phyloP scores from a whole-genome alignment of 129 eudicot species.

The Silybum marianum region DNA sequence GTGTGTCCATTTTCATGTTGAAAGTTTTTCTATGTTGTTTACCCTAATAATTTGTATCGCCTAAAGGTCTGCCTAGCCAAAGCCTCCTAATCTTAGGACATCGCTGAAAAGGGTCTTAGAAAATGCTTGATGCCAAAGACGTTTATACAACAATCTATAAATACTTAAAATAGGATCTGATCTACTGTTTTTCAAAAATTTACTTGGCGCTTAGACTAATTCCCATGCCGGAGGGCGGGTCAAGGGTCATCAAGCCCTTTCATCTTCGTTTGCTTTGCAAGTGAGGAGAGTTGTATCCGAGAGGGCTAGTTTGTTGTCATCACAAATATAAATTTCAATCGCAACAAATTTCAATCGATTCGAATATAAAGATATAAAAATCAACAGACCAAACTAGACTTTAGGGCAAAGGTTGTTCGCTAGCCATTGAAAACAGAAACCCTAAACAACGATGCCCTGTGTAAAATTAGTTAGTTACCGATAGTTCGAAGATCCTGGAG shows the following conservation, averaged over 20 bases:
- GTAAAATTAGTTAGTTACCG: conserved; percentile 41
- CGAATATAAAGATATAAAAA: not conserved
- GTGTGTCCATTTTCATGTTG: not conserved
- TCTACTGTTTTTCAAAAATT: not conserved
- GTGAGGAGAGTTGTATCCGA: not conserved
- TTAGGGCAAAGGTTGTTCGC: not conserved
- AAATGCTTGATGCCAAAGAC: not conserved
- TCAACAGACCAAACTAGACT: not conserved
- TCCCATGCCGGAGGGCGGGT: not conserved
- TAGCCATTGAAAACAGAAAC: not conserved
- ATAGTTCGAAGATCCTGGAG: conserved; percentile 77
- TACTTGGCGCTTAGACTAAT: not conserved
- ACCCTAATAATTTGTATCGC: not conserved
- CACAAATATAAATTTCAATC: not conserved
- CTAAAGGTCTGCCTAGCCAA: not conserved
- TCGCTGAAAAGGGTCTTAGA: not conserved
- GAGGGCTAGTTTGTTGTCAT: not conserved
- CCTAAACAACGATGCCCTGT: not conserved
- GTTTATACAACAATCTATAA: not conserved
- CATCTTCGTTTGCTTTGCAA: not conserved
- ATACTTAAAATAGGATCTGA: not conserved
- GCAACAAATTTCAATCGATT: not conserved
- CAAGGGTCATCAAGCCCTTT: not conserved
- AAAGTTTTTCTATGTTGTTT: not conserved
- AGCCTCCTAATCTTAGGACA: not conserved